phyloP scores from a whole-genome alignment of 768 basidiomycete genomes.

The Russula sp. region DNA sequence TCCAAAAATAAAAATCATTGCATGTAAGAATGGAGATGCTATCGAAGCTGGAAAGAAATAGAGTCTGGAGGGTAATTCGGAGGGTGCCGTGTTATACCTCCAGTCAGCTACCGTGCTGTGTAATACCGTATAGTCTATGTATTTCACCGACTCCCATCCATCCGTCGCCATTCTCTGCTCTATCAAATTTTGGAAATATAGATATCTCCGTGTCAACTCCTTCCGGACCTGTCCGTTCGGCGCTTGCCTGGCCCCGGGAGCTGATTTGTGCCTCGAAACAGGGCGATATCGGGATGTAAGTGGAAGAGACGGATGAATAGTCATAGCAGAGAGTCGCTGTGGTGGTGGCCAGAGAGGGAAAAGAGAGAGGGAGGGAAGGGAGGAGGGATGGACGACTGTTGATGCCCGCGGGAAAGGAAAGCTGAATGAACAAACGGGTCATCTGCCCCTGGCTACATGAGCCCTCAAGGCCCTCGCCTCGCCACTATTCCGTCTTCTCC shows the following conservation, averaged over 20 bases:
- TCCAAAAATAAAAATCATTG: constrained; percentile 92
- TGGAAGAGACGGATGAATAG: background rate
- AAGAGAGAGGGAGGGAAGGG: background rate
- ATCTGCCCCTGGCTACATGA: constrained; percentile 19
- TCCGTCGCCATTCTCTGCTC: constrained; percentile 10
- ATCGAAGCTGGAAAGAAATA: constrained; percentile 80
- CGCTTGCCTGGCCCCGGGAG: constrained; percentile 1
- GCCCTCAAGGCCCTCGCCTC: constrained; percentile 2
- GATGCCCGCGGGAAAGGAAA: constrained; percentile 24
- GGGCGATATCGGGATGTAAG: background rate
- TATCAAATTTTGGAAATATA: constrained; percentile 11
- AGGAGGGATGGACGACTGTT: background rate
- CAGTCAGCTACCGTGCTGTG: constrained; percentile 13
- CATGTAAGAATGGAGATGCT: constrained; percentile 93
- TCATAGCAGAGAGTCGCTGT: background rate
- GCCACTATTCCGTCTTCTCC: constrained; percentile 9
- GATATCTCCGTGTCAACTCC: constrained; percentile 2
- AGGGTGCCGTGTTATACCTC: constrained; percentile 3
- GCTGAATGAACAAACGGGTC: constrained; percentile 5
- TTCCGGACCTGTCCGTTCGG: constrained; percentile 4
- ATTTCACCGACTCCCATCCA: constrained; percentile 1
- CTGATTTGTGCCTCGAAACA: background rate
- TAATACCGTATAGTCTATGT: constrained; percentile 26
- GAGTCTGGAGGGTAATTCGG: background rate
- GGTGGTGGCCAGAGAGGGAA: background rate